These are phyloP conservation scores for Pythium aristosporum DNA, from an alignment of 352 stramenopile species.

Conservation along the genomic window DNA sequence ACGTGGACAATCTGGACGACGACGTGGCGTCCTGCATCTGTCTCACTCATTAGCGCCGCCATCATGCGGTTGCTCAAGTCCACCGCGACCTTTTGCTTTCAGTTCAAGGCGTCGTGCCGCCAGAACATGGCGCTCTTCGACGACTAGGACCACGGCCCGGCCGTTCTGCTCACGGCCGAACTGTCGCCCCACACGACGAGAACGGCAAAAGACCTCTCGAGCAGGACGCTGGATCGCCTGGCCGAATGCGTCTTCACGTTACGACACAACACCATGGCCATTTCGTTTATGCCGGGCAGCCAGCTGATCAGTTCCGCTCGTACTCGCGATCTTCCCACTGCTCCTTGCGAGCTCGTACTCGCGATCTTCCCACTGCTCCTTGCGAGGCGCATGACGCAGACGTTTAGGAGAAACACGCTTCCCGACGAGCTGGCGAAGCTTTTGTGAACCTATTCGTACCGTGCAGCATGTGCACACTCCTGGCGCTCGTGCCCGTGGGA, in stretches of 20 bases:
- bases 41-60: conserved; percentile 29
- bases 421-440: conserved; percentile 23
- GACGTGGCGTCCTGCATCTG: conserved; percentile 28
- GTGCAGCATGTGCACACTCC: conserved; percentile 33
- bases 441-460: conserved; percentile 29
- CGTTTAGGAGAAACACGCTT: neutral
- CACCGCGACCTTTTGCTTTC: conserved; percentile 40
- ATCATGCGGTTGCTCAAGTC: conserved; percentile 31
- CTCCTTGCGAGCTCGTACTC: conserved; percentile 1
- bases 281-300: conserved; percentile 3
- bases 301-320: conserved; percentile 3
- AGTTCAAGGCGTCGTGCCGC: conserved; percentile 38
- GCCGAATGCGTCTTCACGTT: conserved; percentile 5
- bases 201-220: conserved; percentile 29
- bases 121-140: conserved; percentile 53
- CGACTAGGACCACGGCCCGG: conserved; percentile 26
- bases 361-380: conserved; percentile 5
- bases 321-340: conserved; percentile 5
- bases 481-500: conserved; percentile 28
- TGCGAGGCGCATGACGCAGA: neutral
- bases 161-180: conserved; percentile 37
- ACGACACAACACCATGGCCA: neutral
- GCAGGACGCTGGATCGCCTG: conserved; percentile 1
- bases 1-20: conserved; percentile 32
- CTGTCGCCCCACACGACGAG: conserved; percentile 41